Base-by-base conservation (phyloP, 768 basidiomycete genomes). In the Polyporus arcularius region DNA sequence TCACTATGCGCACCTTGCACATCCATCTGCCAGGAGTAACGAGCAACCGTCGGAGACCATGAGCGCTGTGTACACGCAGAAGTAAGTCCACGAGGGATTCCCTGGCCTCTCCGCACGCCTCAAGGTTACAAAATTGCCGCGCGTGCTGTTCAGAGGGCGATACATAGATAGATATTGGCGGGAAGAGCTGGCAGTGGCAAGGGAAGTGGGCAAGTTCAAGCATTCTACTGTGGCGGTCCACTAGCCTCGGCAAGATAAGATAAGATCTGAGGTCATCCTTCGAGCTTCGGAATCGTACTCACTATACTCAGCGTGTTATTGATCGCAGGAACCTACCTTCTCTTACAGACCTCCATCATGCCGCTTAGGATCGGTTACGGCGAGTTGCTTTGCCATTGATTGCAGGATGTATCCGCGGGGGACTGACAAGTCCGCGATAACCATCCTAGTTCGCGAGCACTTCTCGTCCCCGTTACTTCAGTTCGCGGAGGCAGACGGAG, bases 401-500 rank as follows among this genome's bases (percentile, higher is more conserved):
- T 9, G 12, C 11, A 2, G 30, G 2, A 38, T 28, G 15, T 10
- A 4, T 48, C 18, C 21, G 11, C 26, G 15, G 1, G 32, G 30
- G 6, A 40, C 28, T 14, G 49, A 45, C 18, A 5, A 32, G 14
- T 11, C 31, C 7, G 26, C 8, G 32, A 3, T 7, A 15, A 16
- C 10, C 28, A n/a, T 4, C 8, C n/a, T 45, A 90, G 90, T 94
- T 51, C 80, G 89, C 35, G 92, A 94, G 70, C 95, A 97, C 73
- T 98, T 98, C 75, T 92, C 90, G 15, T 90, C 92, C 1, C 96
- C 96, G 0, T 79, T 99, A 15, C 84, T 98, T 2, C 95, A 96
- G 70, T 92, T 88, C 68, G 86, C 87, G 2, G 85, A 83, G 26
- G 77, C 73, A 9, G 92, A 96, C 67, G 76, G 80, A 21, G 85